Conservation (phyloP, 208 protist species). For the Strigomonas culicis region DNA sequence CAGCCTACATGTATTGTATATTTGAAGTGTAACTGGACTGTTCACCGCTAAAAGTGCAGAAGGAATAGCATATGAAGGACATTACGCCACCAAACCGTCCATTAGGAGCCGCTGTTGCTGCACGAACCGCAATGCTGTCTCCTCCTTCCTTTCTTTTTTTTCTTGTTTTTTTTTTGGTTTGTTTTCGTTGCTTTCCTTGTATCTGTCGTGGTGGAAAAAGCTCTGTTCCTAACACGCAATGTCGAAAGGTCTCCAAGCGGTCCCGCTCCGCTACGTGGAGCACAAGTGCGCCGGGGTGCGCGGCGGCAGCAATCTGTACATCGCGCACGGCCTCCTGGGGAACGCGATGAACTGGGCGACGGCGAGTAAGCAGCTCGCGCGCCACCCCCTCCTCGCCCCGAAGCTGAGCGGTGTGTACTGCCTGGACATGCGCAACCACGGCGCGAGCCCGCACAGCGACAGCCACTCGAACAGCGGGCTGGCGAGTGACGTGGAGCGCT, state of each 20-base stretch:
- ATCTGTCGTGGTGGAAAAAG: no score
- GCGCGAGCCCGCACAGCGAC: conserved; percentile 50
- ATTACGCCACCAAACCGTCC: no score
- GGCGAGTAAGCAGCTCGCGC: conserved; percentile 30
- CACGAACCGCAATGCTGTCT: neutral
- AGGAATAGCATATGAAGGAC: no score
- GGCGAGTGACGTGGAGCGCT: conserved; percentile 65
- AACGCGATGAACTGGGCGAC: conserved; percentile 79
- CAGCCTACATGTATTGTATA: neutral
- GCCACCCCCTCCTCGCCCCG: conserved; percentile 32
- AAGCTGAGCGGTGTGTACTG: conserved; percentile 38
- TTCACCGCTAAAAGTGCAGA: no score
- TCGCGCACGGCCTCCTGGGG: conserved; percentile 76
- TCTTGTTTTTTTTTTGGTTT: neutral
- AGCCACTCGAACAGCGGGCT: conserved; percentile 61
- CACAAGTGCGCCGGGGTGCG: conserved; percentile 16
- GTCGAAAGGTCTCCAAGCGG: conserved; percentile 6
- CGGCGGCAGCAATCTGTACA: conserved; percentile 39
- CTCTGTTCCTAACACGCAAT: no score
- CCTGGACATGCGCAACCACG: conserved; percentile 88
- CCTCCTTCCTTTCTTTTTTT: neutral
- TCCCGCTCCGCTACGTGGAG: conserved; percentile 6
- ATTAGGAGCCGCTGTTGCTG: neutral
- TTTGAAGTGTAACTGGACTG: no score
- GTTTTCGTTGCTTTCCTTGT: neutral